Base-by-base conservation (phyloP, 192 early-diverging fungal genomes). In the Dissophora globulifera region DNA sequence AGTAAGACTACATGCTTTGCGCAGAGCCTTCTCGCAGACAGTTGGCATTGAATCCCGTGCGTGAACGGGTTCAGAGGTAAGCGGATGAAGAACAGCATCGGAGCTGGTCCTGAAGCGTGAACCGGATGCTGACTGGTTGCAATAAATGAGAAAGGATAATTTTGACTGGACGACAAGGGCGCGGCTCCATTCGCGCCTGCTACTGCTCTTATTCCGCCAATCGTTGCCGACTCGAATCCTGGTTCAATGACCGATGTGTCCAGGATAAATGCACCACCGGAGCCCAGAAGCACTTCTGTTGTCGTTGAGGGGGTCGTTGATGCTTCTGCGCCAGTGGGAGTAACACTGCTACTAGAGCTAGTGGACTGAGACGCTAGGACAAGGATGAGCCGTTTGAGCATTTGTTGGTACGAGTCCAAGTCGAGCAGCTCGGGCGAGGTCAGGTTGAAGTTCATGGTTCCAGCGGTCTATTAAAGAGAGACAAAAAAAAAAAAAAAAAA, bases 391-490 rank as follows among this genome's bases (percentile, higher is more conserved):
- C 13, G n/a, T 29, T 54, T 46, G 10, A 74, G 69, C 6, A 62
- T 64, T 19, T 46, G 52, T 31, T 74, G 69, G 38, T 74, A 74
- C 0, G 54, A 22, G 9, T 49, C 56, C 25, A 74, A 31, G 55
- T 64, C 27, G 10, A 74, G 55, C 6, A 64, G 55, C 17, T 58
- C 55, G 20, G 69, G 62, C 38, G 69, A 74, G 22, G 61, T 58
- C 38, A 74, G 15, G 17, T 22, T 52, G 43, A 74, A 74, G 49
- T 43, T 64, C 69, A 74, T 74, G 15, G 47, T 47, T 5, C 69
- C 61, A 25, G 56, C 30, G 19, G 69, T 64, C 69, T 74, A 58
- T 54, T 15, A 40, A 45, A 20, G 3, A 43, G n/a, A 33, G 29
- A 35, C 20, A 32, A 0, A 42, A 26, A 1, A 8, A 54, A 10